Percentiles rank a stretch among this genome's conserved stretches.
These are phyloP conservation scores for Phyllosticta citribraziliensis DNA, from an alignment of 2,329 filamentous ascomycete species.

Conservation along the genomic window DNA sequence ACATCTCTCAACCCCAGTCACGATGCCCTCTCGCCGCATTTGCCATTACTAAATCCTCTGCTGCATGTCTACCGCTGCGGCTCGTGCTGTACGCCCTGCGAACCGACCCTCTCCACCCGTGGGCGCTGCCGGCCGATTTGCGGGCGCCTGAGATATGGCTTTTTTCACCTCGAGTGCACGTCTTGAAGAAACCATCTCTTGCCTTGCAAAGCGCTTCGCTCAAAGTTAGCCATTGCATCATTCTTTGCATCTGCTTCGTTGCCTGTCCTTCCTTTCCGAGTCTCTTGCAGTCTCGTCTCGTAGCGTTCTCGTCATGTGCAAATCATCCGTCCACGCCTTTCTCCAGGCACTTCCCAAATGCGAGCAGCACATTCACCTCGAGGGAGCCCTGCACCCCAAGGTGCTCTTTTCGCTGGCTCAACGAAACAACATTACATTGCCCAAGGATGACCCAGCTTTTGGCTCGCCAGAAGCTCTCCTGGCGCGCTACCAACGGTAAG, in stretches of 20 bases:
- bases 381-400: slow-evolving; percentile 61
- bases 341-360: slow-evolving; percentile 63
- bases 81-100: neutral
- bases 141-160: neutral
- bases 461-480: slow-evolving; percentile 48
- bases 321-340: slow-evolving; percentile 47
- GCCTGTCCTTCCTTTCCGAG: neutral
- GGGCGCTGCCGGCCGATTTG: neutral
- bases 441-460: slow-evolving; percentile 51
- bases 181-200: neutral
- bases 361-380: slow-evolving; percentile 73
- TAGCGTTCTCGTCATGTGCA: slow-evolving; percentile 39
- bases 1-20: neutral
- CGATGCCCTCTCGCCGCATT: too few species aligned
- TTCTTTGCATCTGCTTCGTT: neutral
- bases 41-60: neutral
- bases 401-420: slow-evolving; percentile 60
- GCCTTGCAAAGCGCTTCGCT: too few species aligned
- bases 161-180: neutral
- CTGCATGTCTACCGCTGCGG: neutral
- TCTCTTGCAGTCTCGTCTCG: neutral
- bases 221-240: neutral
- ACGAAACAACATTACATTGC: slow-evolving; percentile 54
- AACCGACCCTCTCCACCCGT: neutral
- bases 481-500: slow-evolving; percentile 47